Evolutionary conservation across 2,329 filamentous ascomycete species (phyloP).

Genomic region (Fusarium annulatum): DNA sequence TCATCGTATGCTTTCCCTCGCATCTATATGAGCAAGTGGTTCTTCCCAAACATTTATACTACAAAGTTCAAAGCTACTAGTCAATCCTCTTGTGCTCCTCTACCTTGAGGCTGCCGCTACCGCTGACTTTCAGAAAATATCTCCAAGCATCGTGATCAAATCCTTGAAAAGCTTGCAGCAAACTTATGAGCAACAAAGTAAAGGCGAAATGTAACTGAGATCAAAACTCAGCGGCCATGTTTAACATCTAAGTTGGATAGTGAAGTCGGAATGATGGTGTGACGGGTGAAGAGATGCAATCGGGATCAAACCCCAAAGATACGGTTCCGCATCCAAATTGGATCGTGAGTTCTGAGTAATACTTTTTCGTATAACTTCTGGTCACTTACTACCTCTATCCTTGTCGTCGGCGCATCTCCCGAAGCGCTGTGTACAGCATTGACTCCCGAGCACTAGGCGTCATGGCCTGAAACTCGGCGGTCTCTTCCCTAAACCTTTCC

Average conservation of each 20-base stretch:
- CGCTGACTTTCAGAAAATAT: background rate
- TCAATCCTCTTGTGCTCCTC: background rate
- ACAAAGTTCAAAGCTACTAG: background rate
- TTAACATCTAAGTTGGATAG: constrained; percentile 7
- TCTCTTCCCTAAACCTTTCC: background rate
- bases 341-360: background rate
- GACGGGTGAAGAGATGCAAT: constrained; percentile 3
- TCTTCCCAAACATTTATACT: background rate
- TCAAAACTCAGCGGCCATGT: constrained; percentile 15
- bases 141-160: too few relatives aligned
- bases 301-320: background rate
- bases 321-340: background rate
- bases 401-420: background rate
- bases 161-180: background rate
- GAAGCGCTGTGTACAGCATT: background rate
- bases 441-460: background rate
- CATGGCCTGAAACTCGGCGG: background rate
- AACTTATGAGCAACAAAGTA: background rate
- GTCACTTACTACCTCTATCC: background rate
- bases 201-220: constrained; percentile 15
- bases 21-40: background rate
- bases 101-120: background rate
- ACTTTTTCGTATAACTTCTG: background rate
- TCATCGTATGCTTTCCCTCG: fast-evolving
- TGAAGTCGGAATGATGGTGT: constrained; percentile 4